These are phyloP conservation scores for Collybiopsis luxurians DNA, from an alignment of 768 basidiomycete genomes.

Conservation along the genomic window DNA sequence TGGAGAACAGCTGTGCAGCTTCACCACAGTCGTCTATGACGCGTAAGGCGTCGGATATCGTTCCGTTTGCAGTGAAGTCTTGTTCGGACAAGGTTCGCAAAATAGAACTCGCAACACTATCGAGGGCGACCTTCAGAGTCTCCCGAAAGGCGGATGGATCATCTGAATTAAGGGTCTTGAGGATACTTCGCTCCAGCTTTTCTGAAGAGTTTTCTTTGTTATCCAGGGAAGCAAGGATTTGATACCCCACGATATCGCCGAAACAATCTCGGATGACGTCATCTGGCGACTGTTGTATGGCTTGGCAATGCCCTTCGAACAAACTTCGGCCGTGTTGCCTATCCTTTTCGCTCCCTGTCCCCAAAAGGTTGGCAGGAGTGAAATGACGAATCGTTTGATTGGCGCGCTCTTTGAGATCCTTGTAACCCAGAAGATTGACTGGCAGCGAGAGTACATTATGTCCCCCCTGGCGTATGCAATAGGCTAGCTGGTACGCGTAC, in stretches of 20 bases:
- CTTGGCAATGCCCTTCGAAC: conserved; percentile 63
- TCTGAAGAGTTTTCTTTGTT: conserved; percentile 17
- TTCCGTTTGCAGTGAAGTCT: conserved; percentile 51
- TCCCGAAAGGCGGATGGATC: conserved; percentile 30
- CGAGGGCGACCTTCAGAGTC: conserved; percentile 42
- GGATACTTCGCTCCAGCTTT: conserved; percentile 32
- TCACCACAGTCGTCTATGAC: conserved; percentile 30
- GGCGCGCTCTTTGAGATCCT: conserved; percentile 62
- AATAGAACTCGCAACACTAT: conserved; percentile 56
- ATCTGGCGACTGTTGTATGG: conserved; percentile 42
- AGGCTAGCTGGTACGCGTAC: conserved; percentile 76
- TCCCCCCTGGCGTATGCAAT: conserved; percentile 51
- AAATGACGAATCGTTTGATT: conserved; percentile 64
- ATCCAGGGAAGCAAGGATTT: conserved; percentile 49
- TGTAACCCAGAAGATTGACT: conserved; percentile 73
- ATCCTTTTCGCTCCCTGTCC: conserved; percentile 27
- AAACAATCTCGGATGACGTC: conserved; percentile 65
- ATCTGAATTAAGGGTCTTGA: conserved; percentile 26
- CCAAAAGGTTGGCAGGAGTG: conserved; percentile 64
- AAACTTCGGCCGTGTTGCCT: conserved; percentile 35
- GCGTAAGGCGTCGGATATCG: conserved; percentile 42
- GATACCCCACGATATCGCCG: conserved; percentile 65
- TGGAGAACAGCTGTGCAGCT: conserved; percentile 43
- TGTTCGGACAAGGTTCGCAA: conserved; percentile 67
- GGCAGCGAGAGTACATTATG: conserved; percentile 63